Percentiles rank a stretch among this genome's conserved stretches.
These are phyloP conservation scores for Metarhizium anisopliae DNA, from an alignment of 2,329 filamentous ascomycete species.

Conservation along the genomic window DNA sequence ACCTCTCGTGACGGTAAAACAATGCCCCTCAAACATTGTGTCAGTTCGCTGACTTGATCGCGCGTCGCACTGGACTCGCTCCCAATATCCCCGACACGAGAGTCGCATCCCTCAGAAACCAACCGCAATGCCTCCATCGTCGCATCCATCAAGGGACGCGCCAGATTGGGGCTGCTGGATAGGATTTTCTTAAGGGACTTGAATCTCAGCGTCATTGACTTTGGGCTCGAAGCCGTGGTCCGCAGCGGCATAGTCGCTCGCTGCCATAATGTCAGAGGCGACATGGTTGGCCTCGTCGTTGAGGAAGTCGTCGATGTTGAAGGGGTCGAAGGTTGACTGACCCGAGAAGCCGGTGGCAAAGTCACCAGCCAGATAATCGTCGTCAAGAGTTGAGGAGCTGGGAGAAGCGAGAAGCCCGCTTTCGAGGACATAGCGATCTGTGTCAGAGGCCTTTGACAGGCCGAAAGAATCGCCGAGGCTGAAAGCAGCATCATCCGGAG, in stretches of 20 bases:
- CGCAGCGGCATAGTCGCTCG: slow-evolving; percentile 41
- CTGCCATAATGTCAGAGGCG: slow-evolving; percentile 38
- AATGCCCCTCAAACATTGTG: slow-evolving; percentile 27
- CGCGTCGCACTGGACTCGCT: slow-evolving; percentile 26
- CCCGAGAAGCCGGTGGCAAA: slow-evolving; percentile 36
- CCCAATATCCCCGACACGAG: slow-evolving; percentile 31
- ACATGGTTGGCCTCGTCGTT: slow-evolving; percentile 39
- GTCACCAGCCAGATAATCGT: slow-evolving; percentile 60
- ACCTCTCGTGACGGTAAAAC: slow-evolving; percentile 37
- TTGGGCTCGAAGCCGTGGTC: slow-evolving; percentile 42
- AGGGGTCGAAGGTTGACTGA: slow-evolving; percentile 32
- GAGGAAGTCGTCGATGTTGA: slow-evolving; percentile 48
- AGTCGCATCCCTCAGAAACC: slow-evolving; percentile 49
- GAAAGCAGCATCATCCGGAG: slow-evolving; percentile 54
- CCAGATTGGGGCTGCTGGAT: slow-evolving; percentile 65
- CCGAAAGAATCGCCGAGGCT: slow-evolving; percentile 62
- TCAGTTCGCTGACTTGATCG: slow-evolving; percentile 25
- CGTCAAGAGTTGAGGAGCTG: slow-evolving; percentile 56
- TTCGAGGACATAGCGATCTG: slow-evolving; percentile 71
- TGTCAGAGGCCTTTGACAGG: slow-evolving; percentile 57
- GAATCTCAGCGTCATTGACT: slow-evolving; percentile 50
- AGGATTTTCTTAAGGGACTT: slow-evolving; percentile 55
- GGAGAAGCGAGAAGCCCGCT: slow-evolving; percentile 66
- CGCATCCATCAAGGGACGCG: slow-evolving; percentile 66
- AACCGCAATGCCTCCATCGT: slow-evolving; percentile 66